These are phyloP conservation scores for Ziziphus jujuba DNA, from an alignment of 306 rosid genomes.

Conservation along the genomic window DNA sequence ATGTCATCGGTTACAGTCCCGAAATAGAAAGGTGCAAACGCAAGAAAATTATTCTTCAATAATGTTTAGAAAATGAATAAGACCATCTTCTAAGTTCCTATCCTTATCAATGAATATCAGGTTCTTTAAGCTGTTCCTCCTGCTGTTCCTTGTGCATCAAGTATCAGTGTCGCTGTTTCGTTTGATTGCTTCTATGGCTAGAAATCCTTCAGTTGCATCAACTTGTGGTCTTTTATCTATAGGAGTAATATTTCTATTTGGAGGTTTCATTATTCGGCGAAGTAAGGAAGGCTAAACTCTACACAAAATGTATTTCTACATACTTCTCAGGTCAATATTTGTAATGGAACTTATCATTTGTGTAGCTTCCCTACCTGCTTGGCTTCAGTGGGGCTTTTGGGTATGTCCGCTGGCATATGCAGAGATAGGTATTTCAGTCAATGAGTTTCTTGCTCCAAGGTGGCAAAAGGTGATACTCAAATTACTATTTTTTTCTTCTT, in stretches of 20 bases:
- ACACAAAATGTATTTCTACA: not conserved
- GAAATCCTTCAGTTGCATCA: conserved; percentile 39
- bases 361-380: conserved; percentile 57
- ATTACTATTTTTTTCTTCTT: not conserved
- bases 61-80: not conserved
- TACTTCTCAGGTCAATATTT: not conserved
- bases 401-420: conserved; percentile 62
- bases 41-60: no score
- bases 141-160: conserved; percentile 45
- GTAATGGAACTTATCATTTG: not conserved
- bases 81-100: not conserved
- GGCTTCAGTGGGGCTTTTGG: conserved; percentile 67
- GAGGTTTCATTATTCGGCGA: conserved; percentile 53
- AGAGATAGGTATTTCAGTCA: conserved; percentile 42
- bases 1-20: conserved; percentile 62
- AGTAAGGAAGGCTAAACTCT: conserved; percentile 24
- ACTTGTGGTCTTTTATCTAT: conserved; percentile 29
- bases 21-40: conserved; percentile 42
- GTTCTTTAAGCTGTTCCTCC: conserved; percentile 51
- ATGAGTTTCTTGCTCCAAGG: conserved; percentile 61
- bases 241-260: conserved; percentile 33
- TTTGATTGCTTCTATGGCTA: conserved; percentile 46
- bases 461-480: conserved; percentile 46
- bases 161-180: conserved; percentile 50
- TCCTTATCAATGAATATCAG: conserved; percentile 28